phyloP scores from a whole-genome alignment of 331 rosid species.

The Erythrophleum ivorense region DNA sequence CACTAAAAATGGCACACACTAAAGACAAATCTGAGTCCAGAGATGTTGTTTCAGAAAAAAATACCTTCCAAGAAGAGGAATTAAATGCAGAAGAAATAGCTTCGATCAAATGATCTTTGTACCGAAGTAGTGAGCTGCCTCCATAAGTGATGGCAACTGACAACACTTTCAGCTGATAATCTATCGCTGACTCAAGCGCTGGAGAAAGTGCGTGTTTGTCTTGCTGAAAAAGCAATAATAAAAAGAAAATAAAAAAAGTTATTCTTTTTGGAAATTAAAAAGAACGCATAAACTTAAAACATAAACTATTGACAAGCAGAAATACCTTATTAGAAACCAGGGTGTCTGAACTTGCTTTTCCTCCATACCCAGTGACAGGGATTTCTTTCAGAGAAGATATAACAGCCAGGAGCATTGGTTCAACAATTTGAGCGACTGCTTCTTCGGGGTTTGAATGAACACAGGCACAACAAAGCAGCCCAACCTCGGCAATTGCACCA shows the following conservation, averaged over 20 bases:
- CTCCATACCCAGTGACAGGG: constrained; percentile 84
- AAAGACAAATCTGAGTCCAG: no score
- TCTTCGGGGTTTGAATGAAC: constrained; percentile 89
- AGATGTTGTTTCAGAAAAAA: no score
- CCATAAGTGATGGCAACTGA: constrained; percentile 85
- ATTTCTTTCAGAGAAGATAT: constrained; percentile 78
- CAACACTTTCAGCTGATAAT: constrained; percentile 82
- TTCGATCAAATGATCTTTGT: constrained; percentile 76
- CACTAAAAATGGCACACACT: no score
- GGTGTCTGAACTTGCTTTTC: constrained; percentile 57
- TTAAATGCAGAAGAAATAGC: constrained; percentile 78
- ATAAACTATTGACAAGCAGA: constrained; percentile 28
- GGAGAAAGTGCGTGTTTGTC: constrained; percentile 81
- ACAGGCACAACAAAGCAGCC: constrained; percentile 93
- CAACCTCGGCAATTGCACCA: constrained; percentile 97
- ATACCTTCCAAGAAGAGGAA: constrained; percentile 93
- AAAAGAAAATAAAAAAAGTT: constrained; percentile 40
- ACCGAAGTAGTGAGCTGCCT: constrained; percentile 70
- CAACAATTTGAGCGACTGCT: constrained; percentile 76
- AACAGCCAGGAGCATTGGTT: constrained; percentile 77
- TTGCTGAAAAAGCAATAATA: no score
- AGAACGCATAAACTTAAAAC: no score
- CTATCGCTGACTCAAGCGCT: constrained; percentile 90
- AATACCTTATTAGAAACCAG: constrained; percentile 65
- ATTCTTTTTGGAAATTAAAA: no score